A percentile compares a stretch with the other conserved stretches of the same genome.
phyloP scores from a whole-genome alignment of 441 rosid genomes.

The Erodium trifolium region DNA sequence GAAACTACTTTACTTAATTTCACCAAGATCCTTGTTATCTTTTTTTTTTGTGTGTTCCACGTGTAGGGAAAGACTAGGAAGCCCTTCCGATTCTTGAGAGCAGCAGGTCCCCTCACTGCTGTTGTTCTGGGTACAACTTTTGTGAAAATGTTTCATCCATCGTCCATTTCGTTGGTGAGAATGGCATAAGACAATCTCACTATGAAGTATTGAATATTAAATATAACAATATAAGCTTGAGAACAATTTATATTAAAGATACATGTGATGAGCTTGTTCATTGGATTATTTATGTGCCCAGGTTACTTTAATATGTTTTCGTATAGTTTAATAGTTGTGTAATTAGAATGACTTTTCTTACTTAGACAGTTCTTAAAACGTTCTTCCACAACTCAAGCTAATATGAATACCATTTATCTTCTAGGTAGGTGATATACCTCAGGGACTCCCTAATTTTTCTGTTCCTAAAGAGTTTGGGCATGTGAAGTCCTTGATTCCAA shows the following conservation, averaged over 20 bases:
- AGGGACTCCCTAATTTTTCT: slow-evolving; percentile 85
- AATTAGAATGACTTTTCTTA: not conserved
- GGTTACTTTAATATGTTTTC: not conserved
- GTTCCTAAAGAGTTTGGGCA: slow-evolving; percentile 56
- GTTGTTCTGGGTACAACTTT: slow-evolving; percentile 76
- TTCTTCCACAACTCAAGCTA: slow-evolving; percentile 11
- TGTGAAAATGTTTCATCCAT: slow-evolving; percentile 65
- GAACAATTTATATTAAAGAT: not conserved
- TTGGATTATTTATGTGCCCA: not conserved
- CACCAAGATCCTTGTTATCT: not conserved
- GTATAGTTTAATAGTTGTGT: not conserved
- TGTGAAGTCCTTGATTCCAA: slow-evolving; percentile 65
- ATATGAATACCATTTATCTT: slow-evolving; percentile 20
- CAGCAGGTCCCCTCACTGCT: slow-evolving; percentile 88
- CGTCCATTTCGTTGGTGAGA: slow-evolving; percentile 84
- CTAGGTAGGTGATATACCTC: slow-evolving; percentile 94
- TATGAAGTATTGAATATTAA: slow-evolving; percentile 5
- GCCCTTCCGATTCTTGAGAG: slow-evolving; percentile 64
- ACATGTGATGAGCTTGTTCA: not conserved
- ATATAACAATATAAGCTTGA: not conserved
- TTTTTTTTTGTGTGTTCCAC: slow-evolving; percentile 16
- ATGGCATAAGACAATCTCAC: slow-evolving; percentile 10
- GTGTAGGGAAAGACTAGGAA: slow-evolving; percentile 84
- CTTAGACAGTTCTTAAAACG: not conserved
- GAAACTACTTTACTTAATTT: not conserved